Evolutionary conservation across 106 monocot genomes (phyloP), one percentile per base, ranked within the genome.

Genomic region (Platanthera zijinensis): DNA sequence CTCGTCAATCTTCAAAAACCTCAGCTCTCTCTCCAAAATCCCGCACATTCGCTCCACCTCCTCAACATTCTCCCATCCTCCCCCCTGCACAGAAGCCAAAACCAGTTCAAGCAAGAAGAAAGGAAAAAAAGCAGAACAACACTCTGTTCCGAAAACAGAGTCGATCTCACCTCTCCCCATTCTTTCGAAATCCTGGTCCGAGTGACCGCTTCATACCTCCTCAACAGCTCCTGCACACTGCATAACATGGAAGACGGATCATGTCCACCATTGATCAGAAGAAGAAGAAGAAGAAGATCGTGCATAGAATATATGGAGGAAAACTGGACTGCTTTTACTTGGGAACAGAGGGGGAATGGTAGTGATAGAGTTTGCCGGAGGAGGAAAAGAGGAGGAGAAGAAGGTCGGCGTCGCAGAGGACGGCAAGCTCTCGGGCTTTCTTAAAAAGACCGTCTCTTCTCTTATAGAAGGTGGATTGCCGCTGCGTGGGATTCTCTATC

Each of bases 381-480:
- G 88, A 78, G 80, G 94, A 95, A 80, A 91, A 95, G 76, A 95
- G 84, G 48, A 95, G 79, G 73, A 95, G 91, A 52, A 95, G 91
- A 48, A 91, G 91, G 74, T 95, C 84, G 50, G 83, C 81, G 52
- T 95, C 94, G 57, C 94, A 95, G 74, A 95, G 91, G 25, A 91
- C 67, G 50, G 91, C 74, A 78, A 95, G 87, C 84, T 95, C 94
- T 63, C 81, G 77, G 2, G 94, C 94, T 81, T 95, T 95, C 87
- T 95, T 95, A 83, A 95, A 91, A 77, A 95, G 72, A 5, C 94
- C 94, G 74, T 95, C 94, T 56, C 94, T 91, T 84, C 94, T 91
- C 85, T 95, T 95, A 85, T 95, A 95, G 91, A 95, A 95, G 79
- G 91, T 91, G 48, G 90, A 87, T 78, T 92, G 92, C 82, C 91